Percentiles rank a stretch among this genome's conserved stretches.
Conservation (phyloP, 2,329 filamentous ascomycete genomes). For the Penicillium sp. region DNA sequence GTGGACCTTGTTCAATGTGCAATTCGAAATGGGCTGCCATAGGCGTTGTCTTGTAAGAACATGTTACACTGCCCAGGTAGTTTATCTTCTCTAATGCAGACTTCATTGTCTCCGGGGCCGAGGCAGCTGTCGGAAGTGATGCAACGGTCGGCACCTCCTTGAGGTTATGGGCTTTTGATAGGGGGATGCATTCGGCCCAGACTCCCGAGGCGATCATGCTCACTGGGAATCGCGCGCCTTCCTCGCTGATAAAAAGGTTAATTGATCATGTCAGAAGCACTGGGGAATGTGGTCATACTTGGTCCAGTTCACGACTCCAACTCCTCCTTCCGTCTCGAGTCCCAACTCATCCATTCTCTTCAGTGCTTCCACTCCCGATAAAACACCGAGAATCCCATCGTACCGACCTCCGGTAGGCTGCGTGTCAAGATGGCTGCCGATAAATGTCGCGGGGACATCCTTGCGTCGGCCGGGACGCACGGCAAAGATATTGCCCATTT, state of each 20-base stretch:
- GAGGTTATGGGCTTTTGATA: constrained; percentile 63
- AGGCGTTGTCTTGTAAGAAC: constrained; percentile 60
- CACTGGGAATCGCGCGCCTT: constrained; percentile 74
- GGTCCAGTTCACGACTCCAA: constrained; percentile 68
- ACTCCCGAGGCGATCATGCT: constrained; percentile 74
- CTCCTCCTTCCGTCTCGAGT: constrained; percentile 68
- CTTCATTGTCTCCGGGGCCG: constrained; percentile 63
- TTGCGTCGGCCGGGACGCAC: constrained; percentile 63
- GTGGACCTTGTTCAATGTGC: constrained; percentile 81
- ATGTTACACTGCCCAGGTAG: constrained; percentile 61
- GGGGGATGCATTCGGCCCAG: constrained; percentile 67
- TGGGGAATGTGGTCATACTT: constrained; percentile 26
- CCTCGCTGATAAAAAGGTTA: constrained; percentile 59
- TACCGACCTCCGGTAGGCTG: constrained; percentile 55
- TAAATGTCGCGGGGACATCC: constrained; percentile 65
- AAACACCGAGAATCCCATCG: constrained; percentile 71
- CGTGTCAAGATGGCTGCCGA: constrained; percentile 70
- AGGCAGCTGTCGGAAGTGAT: constrained; percentile 49
- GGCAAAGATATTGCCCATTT: constrained; percentile 81
- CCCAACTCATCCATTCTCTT: constrained; percentile 67
- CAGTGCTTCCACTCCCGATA: constrained; percentile 72
- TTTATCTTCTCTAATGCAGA: constrained; percentile 72
- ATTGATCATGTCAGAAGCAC: background rate
- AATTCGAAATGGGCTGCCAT: constrained; percentile 77
- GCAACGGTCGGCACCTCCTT: constrained; percentile 59